Conservation (phyloP, 176 grass and related monocot species). For the Eleusine indica region DNA sequence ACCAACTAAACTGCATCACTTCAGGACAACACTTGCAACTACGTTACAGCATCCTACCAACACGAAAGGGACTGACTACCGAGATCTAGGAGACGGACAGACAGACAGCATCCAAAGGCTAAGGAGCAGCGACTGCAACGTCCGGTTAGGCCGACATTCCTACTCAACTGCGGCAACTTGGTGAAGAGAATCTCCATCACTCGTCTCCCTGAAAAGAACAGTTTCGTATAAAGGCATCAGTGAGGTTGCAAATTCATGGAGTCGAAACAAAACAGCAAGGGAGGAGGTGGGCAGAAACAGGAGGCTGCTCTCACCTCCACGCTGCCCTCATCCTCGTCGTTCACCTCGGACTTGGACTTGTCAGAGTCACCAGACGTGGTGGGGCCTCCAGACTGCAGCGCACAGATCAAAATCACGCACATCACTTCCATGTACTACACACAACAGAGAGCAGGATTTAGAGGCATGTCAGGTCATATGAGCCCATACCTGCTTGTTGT, state of each 20-base stretch:
- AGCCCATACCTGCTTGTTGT: slow-evolving; percentile 58
- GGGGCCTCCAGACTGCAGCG: slow-evolving; percentile 30
- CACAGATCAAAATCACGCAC: background rate
- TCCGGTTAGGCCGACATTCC: background rate
- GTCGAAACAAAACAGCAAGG: rapidly evolving
- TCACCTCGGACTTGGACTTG: slow-evolving; percentile 93
- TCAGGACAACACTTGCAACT: slow-evolving; percentile 14
- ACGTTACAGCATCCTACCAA: background rate
- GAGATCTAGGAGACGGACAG: background rate
- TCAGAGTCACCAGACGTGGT: slow-evolving; percentile 63
- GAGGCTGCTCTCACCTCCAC: slow-evolving; percentile 43
- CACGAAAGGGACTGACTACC: background rate
- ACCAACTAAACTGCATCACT: slow-evolving; percentile 20
- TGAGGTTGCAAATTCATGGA: background rate
- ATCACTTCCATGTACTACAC: background rate
- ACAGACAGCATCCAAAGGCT: background rate
- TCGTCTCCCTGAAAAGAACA: slow-evolving; percentile 43
- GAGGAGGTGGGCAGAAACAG: rapidly evolving
- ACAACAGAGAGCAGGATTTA: background rate
- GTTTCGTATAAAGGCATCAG: background rate
- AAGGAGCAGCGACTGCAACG: slow-evolving; percentile 7
- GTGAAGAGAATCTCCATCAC: slow-evolving; percentile 24
- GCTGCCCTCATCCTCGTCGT: slow-evolving; percentile 65
- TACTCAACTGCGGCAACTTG: background rate
- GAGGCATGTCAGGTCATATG: too few relatives aligned